Percentiles rank a stretch among this genome's conserved stretches.
Evolutionary conservation across 306 rosid genomes (phyloP).

Genomic region (Quercus gilva): DNA sequence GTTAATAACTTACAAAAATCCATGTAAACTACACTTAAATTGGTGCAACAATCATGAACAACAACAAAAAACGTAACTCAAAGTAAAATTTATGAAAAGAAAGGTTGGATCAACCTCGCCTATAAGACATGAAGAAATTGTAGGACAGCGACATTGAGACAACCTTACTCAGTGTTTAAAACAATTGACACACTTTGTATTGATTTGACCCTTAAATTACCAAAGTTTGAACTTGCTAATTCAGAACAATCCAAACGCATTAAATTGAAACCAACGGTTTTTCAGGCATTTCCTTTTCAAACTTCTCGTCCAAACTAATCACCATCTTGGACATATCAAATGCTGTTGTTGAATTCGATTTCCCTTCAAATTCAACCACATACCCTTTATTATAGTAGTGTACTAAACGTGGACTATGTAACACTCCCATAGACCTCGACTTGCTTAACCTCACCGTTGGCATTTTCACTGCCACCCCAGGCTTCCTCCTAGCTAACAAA

Average conservation of each 20-base stretch:
- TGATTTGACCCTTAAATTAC: too few relatives aligned
- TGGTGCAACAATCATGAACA: too few relatives aligned
- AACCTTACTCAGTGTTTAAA: too few relatives aligned
- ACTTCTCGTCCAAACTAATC: constrained; percentile 29
- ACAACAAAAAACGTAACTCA: too few relatives aligned
- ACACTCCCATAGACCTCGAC: constrained; percentile 67
- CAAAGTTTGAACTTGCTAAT: background rate
- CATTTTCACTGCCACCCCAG: constrained; percentile 30
- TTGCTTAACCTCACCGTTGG: constrained; percentile 34
- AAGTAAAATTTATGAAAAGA: background rate
- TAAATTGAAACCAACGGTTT: constrained; percentile 42
- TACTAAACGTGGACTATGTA: constrained; percentile 19
- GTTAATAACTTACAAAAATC: too few relatives aligned
- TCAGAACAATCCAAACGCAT: background rate
- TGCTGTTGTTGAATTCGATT: background rate
- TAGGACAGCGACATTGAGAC: background rate
- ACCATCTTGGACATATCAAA: constrained; percentile 44
- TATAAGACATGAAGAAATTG: background rate
- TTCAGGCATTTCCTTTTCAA: constrained; percentile 38
- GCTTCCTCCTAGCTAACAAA: constrained; percentile 23
- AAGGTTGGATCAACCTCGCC: background rate
- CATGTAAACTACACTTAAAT: too few relatives aligned
- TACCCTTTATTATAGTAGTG: constrained; percentile 9
- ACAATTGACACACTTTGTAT: too few relatives aligned
- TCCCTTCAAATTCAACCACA: constrained; percentile 30